Evolutionary conservation across 2,329 filamentous ascomycete species (phyloP).

Genomic region (Xylaria multiplex): DNA sequence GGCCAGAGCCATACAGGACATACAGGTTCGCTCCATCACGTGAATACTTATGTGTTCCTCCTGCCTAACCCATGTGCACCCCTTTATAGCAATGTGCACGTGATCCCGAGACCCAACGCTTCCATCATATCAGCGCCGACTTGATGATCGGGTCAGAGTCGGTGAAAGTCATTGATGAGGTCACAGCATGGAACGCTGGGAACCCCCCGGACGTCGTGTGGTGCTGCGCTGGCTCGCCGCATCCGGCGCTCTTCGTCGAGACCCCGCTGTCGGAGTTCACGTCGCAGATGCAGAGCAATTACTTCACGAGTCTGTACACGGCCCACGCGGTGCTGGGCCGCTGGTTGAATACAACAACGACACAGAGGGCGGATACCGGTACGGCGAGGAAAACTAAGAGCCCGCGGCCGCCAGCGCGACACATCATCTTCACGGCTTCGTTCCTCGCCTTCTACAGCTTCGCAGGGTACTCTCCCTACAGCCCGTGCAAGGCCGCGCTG

Average conservation of each 20-base stretch:
- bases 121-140: slow-evolving; percentile 73
- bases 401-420: slow-evolving; percentile 51
- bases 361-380: not conserved
- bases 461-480: slow-evolving; percentile 72
- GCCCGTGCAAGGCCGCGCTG: slow-evolving; percentile 73
- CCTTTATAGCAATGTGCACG: no score
- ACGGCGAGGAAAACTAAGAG: no score
- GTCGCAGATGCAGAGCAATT: slow-evolving; percentile 53
- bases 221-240: slow-evolving; percentile 71
- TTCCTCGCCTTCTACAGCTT: slow-evolving; percentile 68
- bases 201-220: slow-evolving; percentile 71
- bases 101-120: slow-evolving; percentile 63
- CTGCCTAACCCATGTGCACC: slow-evolving; percentile 53
- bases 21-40: slow-evolving; percentile 54
- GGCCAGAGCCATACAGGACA: slow-evolving; percentile 62
- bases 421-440: slow-evolving; percentile 76
- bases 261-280: slow-evolving; percentile 49
- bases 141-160: slow-evolving; percentile 67
- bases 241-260: slow-evolving; percentile 56
- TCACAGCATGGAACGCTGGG: slow-evolving; percentile 68
- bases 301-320: slow-evolving; percentile 53
- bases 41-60: no score
- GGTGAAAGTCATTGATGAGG: slow-evolving; percentile 65
- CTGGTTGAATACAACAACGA: slow-evolving; percentile 41
- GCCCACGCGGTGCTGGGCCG: slow-evolving; percentile 49